These are phyloP conservation scores for Thielaviopsis populi DNA, from an alignment of 2,329 filamentous ascomycete species.

Conservation along the genomic window DNA sequence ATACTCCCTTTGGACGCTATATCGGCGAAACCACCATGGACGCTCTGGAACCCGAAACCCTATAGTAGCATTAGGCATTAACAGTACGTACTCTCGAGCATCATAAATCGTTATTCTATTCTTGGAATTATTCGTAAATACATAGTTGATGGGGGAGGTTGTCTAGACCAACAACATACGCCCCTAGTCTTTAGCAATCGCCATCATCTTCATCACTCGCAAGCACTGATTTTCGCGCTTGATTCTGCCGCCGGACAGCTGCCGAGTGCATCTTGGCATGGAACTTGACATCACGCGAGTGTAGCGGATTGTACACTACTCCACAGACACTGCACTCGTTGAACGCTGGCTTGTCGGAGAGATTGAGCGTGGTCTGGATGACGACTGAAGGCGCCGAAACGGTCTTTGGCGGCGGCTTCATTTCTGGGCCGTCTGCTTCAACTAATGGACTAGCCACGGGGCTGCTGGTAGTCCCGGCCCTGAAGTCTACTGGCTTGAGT, in stretches of 20 bases:
- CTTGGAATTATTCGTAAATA: background rate
- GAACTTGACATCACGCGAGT: conserved; percentile 30
- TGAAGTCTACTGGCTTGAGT: background rate
- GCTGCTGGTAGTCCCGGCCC: background rate
- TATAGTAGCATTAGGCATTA: too few relatives aligned
- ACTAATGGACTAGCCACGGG: background rate
- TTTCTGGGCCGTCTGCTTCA: background rate
- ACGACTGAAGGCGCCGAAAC: background rate
- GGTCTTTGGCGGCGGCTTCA: background rate
- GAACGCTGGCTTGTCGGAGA: conserved; percentile 29
- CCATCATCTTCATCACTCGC: background rate
- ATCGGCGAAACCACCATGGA: too few relatives aligned
- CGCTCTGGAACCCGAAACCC: too few relatives aligned
- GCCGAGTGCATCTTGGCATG: conserved; percentile 28
- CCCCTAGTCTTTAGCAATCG: background rate
- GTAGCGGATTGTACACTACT: conserved; percentile 31
- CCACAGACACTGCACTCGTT: conserved; percentile 31
- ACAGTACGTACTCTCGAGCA: too few relatives aligned
- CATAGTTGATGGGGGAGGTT: background rate
- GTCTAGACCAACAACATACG: background rate
- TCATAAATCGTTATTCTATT: background rate
- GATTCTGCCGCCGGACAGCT: conserved; percentile 22
- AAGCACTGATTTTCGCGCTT: background rate
- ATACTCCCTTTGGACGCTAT: too few relatives aligned
- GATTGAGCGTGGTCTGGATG: conserved; percentile 32